Evolutionary conservation across 2,329 filamentous ascomycete genomes (phyloP), one percentile per base, ranked within the genome.

Genomic region (Aaosphaeria pasadenensis): DNA sequence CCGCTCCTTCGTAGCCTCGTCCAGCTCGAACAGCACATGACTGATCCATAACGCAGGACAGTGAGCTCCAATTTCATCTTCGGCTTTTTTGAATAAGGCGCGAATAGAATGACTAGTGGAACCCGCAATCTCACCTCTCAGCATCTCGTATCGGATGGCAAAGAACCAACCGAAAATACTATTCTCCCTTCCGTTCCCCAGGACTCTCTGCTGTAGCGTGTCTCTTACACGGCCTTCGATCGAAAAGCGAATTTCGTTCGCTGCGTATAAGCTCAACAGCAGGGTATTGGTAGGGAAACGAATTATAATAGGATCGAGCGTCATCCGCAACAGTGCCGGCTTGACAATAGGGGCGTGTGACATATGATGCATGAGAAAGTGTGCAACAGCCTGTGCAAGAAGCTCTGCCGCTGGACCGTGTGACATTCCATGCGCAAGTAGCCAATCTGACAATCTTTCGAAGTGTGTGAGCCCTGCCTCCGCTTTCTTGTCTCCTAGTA

Each of bases 161-260:
- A 84, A 82, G 3, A 80, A 64, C 61, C 79, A 80, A 1, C 74
- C 71, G 0, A 76, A 71, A n/a, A 84, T 55, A 3, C 64, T 43
- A 9, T 11, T 24, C 3, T 40, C 70, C 24, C 70, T 63, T 5
- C 57, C 55, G 24, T 56, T 50, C n/a, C 64, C 51, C 1, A 74
- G 57, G 2, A 72, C 57, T 6, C 59, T 65, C 29, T 72, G 66
- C 17, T 78, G 70, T 7, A 91, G 73, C 6, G 88, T 71, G 5
- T 80, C 76, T n/a, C 88, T 83, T 17, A 95, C 82, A 13, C 89
- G 86, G 57, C 95, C 88, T 52, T 90, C 82, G 46, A 94, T 79
- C 28, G 85, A 81, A 39, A 89, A 82, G 6, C 85, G 82, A 2
- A 83, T 77, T 63, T 92, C 86, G 52, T 88, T 85, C 76, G 85